Evolutionary conservation across 73 alveolate species (phyloP).

Genomic region (Tetrahymena elliotti): DNA sequence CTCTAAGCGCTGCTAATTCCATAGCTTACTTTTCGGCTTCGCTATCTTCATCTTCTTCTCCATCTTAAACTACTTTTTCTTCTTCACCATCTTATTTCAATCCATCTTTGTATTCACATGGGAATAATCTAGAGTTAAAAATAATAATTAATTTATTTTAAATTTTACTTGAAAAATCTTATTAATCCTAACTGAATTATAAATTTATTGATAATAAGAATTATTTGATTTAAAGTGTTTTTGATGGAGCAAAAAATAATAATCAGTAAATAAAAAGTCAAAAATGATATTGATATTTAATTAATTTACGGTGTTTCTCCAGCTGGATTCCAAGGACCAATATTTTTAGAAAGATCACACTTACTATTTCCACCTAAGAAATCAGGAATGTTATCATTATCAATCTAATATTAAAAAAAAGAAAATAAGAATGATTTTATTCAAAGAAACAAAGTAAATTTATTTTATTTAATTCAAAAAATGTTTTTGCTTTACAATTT

Average conservation of each 20-base stretch:
- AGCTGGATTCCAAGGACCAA: constrained; percentile 73
- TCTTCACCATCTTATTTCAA: background rate
- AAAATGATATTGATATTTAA: background rate
- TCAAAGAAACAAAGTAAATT: background rate
- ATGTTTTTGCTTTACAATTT: constrained; percentile 2
- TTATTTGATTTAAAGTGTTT: background rate
- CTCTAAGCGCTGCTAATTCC: constrained; percentile 13
- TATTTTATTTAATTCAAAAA: background rate
- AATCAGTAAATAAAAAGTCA: background rate
- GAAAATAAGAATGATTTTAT: background rate
- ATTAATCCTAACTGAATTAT: too few species aligned
- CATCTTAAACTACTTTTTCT: background rate
- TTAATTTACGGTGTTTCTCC: constrained; percentile 32
- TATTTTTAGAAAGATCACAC: constrained; percentile 50
- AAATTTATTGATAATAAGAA: background rate
- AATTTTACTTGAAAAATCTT: background rate
- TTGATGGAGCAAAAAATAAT: background rate
- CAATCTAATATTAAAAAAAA: constrained; percentile 12
- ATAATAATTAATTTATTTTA: background rate
- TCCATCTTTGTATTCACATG: background rate
- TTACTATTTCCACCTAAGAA: constrained; percentile 65
- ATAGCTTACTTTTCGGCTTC: background rate
- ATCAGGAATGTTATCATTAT: constrained; percentile 63
- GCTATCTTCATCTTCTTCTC: background rate
- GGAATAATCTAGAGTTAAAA: background rate